Evolutionary conservation across 306 rosid species (phyloP).

Genomic region (Dalbergia oliveri): DNA sequence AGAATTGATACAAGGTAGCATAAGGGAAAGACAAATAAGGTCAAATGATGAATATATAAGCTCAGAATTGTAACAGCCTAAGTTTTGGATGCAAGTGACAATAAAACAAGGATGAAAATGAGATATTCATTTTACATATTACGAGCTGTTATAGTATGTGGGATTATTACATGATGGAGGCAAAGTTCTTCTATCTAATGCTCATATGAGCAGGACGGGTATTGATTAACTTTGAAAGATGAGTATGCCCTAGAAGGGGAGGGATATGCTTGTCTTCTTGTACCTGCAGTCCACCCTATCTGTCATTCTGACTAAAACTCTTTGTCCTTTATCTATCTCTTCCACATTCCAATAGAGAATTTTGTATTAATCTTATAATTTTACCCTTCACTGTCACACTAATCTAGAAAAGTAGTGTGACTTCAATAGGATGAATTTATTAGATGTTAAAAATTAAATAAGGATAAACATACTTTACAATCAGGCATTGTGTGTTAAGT

Average conservation of each 20-base stretch:
- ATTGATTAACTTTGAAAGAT: slow-evolving; percentile 20
- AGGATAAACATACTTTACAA: too few species aligned
- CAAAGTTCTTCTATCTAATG: slow-evolving; percentile 10
- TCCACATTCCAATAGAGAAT: too few species aligned
- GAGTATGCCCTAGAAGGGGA: background rate
- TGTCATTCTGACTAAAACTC: too few species aligned
- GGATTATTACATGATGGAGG: background rate
- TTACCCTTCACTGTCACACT: too few species aligned
- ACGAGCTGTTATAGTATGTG: background rate
- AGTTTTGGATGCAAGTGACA: slow-evolving; percentile 23
- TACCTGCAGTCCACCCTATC: too few species aligned
- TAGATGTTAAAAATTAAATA: too few species aligned
- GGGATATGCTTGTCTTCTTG: background rate
- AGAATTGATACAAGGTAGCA: slow-evolving; percentile 16
- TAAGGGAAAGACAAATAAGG: slow-evolving; percentile 17
- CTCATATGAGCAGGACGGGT: background rate
- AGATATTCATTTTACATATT: slow-evolving; percentile 27
- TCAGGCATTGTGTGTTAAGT: too few species aligned
- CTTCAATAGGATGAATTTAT: too few species aligned
- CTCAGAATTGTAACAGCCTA: background rate
- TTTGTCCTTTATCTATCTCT: too few species aligned
- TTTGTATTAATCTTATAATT: too few species aligned
- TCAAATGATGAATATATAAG: slow-evolving; percentile 4
- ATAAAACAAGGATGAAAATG: slow-evolving; percentile 10
- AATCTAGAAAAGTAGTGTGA: too few species aligned